These are phyloP conservation scores for Simplicillium aogashimaense DNA, from an alignment of 2,329 filamentous ascomycete species.

Conservation along the genomic window DNA sequence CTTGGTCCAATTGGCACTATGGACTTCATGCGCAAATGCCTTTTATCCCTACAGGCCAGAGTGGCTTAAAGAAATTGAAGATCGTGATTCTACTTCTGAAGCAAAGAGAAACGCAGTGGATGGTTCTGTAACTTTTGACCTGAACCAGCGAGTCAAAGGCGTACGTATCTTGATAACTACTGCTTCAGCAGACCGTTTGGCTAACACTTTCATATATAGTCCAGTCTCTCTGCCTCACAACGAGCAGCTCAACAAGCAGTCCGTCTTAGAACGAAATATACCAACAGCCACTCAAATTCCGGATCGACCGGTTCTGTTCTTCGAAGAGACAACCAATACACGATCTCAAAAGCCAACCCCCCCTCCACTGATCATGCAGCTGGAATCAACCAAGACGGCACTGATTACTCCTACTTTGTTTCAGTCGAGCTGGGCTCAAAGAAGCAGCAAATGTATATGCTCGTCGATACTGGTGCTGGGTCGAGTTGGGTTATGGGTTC, in stretches of 20 bases:
- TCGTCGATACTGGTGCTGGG: constrained; percentile 56
- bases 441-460: constrained; percentile 45
- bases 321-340: constrained; percentile 32
- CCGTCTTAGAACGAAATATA: constrained; percentile 30
- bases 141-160: constrained; percentile 23
- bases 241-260: constrained; percentile 26
- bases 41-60: constrained; percentile 35
- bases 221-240: constrained; percentile 19
- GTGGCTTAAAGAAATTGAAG: constrained; percentile 21
- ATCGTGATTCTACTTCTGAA: constrained; percentile 8
- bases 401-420: constrained; percentile 57
- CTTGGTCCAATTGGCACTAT: constrained; percentile 37
- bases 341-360: constrained; percentile 32
- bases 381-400: constrained; percentile 53
- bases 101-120: constrained; percentile 13
- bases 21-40: constrained; percentile 32
- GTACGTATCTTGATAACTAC: no score
- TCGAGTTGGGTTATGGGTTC: constrained; percentile 80
- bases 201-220: constrained; percentile 15
- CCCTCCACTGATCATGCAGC: constrained; percentile 37
- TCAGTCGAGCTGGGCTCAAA: constrained; percentile 46
- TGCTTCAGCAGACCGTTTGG: background rate
- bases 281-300: constrained; percentile 5
- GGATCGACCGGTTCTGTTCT: background rate
- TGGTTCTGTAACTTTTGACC: constrained; percentile 25